Evolutionary conservation across 306 rosid species (phyloP), one percentile per base, ranked within the genome.

Genomic region (Rosa persica): DNA sequence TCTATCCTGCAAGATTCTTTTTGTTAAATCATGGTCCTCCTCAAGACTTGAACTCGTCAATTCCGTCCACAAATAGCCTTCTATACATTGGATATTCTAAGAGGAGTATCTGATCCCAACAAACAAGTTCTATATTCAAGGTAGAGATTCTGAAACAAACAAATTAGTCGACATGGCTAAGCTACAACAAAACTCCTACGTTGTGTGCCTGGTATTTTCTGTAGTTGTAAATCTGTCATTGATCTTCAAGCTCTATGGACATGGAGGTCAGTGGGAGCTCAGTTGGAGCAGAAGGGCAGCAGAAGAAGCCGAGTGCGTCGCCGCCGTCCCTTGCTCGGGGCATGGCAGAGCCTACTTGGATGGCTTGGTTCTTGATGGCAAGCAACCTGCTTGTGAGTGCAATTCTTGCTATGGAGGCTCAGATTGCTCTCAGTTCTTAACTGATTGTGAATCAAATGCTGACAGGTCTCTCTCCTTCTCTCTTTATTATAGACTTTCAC

Each of bases 321-420:
- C 87, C 12, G 84, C 88, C 12, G 76, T 80, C 34, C 13, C 72
- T 55, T 89, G 88, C 49, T 86, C 92, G 0, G 90, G 92, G 17
- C 90, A 89, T 81, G 92, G 92, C 64, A 82, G 87, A 65, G 88
- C 87, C 25, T 89, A 77, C 71, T 58, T 86, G 77, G 92, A 89
- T 81, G 90, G 92, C 6, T 19, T 84, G 60, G 42, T 84, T 80
- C 78, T 86, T 16, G 64, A 70, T 17, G 88, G 82, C 2, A 78
- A 78, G 25, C 12, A 55, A 2, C 88, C 86, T 12, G 73, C 67
- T 77, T 89, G 90, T 76, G 92, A 89, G 44, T 89, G 92, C 78
- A 80, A 89, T 76, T 3, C 74, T 16, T 89, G 92, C 79, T 89
- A 86, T 47, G 66, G 42, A 38, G 90, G 92, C 6, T 64, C 81